Conservation (phyloP, 2,329 filamentous ascomycete species). For the Ophiostoma triangulosporum region DNA sequence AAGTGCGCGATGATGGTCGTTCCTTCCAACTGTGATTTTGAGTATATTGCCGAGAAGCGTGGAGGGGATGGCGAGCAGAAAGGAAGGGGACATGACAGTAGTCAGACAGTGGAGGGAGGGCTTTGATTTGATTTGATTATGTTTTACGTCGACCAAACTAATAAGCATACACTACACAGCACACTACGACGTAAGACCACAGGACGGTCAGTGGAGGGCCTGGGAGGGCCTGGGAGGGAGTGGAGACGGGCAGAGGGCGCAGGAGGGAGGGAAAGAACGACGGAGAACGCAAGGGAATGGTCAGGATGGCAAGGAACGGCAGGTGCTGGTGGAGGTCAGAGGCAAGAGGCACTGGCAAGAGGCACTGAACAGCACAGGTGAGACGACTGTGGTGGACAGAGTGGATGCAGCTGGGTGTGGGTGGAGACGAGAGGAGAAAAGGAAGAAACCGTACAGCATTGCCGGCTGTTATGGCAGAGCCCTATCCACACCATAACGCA, state of each 20-base stretch:
- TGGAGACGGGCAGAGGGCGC: not conserved
- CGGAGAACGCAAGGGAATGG: not conserved
- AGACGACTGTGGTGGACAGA: not conserved
- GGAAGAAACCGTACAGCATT: not conserved
- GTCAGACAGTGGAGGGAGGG: conserved; percentile 8
- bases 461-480: not conserved
- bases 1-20: not conserved
- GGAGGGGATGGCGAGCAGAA: too few species aligned
- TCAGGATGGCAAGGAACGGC: not conserved
- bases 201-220: too few species aligned
- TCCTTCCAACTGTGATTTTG: not conserved
- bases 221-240: too few species aligned
- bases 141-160: too few species aligned
- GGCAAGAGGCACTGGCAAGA: not conserved
- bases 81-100: not conserved
- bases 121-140: too few species aligned
- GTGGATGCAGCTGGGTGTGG: not conserved
- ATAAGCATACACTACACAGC: too few species aligned
- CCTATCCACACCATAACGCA: not conserved
- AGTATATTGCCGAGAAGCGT: too few species aligned
- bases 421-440: not conserved
- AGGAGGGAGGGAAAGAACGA: not conserved
- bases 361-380: not conserved
- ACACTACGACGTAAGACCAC: too few species aligned
- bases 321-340: not conserved